phyloP scores from a whole-genome alignment of 2,329 filamentous ascomycete genomes.

The Fusarium brevicatenulatum region DNA sequence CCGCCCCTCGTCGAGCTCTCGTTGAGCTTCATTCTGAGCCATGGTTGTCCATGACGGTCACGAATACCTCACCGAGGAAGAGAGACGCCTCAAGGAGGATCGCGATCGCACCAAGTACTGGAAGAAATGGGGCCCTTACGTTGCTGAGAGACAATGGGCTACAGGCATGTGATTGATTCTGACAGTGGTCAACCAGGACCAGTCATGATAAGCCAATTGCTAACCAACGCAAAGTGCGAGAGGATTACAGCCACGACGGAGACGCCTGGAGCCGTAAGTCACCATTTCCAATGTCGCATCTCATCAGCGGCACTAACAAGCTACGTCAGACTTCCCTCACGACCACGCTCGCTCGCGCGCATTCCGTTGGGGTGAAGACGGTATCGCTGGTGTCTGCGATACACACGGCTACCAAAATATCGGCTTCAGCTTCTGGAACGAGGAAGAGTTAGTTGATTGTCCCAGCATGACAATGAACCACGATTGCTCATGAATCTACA shows the following conservation, averaged over 20 bases:
- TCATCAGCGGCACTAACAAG: slow-evolving; percentile 27
- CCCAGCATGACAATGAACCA: background rate
- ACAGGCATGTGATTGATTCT: slow-evolving; percentile 69
- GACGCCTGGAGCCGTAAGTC: slow-evolving; percentile 94
- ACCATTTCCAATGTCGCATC: background rate
- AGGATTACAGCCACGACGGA: slow-evolving; percentile 90
- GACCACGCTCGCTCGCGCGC: slow-evolving; percentile 89
- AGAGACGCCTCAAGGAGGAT: slow-evolving; percentile 89
- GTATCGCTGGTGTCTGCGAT: slow-evolving; percentile 93
- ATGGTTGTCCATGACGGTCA: slow-evolving; percentile 94
- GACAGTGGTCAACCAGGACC: background rate
- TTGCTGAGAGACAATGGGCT: slow-evolving; percentile 94
- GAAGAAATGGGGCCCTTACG: slow-evolving; percentile 98
- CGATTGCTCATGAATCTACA: slow-evolving; percentile 58
- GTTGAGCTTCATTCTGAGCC: slow-evolving; percentile 8
- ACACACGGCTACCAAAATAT: slow-evolving; percentile 92
- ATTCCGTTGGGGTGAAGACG: slow-evolving; percentile 96
- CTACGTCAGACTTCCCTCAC: slow-evolving; percentile 82
- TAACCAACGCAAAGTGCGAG: slow-evolving; percentile 67
- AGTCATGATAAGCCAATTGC: slow-evolving; percentile 33
- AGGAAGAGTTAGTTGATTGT: slow-evolving; percentile 76
- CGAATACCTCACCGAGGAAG: slow-evolving; percentile 89
- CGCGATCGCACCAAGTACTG: slow-evolving; percentile 87
- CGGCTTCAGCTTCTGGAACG: slow-evolving; percentile 97
- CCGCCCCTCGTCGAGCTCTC: slow-evolving; percentile 26